These are phyloP conservation scores for Avicennia marina DNA, from an alignment of 257 asterid genomes.

Conservation along the genomic window DNA sequence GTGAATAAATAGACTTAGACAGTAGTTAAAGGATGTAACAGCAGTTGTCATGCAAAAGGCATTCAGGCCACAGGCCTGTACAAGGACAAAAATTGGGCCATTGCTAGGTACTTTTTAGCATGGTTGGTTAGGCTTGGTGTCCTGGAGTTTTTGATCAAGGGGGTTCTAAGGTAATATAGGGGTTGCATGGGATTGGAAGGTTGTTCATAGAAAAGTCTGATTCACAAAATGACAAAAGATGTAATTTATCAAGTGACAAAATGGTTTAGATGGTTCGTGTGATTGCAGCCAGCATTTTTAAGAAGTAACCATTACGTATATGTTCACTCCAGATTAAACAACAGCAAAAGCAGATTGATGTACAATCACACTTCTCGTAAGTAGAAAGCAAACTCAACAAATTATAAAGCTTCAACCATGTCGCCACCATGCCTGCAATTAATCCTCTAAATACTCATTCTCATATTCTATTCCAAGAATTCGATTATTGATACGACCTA, in stretches of 20 bases:
- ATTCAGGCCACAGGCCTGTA: background rate
- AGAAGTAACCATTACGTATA: background rate
- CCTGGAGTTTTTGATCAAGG: background rate
- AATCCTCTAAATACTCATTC: constrained; percentile 5
- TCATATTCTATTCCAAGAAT: background rate
- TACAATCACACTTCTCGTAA: background rate
- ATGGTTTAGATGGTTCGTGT: background rate
- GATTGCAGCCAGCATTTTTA: background rate
- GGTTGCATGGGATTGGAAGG: background rate
- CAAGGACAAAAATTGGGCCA: background rate
- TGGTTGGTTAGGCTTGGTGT: background rate
- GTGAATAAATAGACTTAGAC: background rate
- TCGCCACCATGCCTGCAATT: background rate
- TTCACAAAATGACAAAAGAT: background rate
- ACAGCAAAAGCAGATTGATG: background rate
- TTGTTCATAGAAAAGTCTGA: background rate
- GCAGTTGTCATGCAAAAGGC: background rate
- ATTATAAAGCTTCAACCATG: background rate
- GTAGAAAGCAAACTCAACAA: background rate
- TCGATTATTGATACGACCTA: background rate
- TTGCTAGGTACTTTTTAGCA: background rate
- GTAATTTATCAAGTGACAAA: background rate
- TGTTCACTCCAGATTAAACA: background rate
- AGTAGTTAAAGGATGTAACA: background rate
- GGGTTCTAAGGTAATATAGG: background rate